Evolutionary conservation across 371 early-diverging fungal genomes (phyloP).

Genomic region (Mucor lusitanicus): DNA sequence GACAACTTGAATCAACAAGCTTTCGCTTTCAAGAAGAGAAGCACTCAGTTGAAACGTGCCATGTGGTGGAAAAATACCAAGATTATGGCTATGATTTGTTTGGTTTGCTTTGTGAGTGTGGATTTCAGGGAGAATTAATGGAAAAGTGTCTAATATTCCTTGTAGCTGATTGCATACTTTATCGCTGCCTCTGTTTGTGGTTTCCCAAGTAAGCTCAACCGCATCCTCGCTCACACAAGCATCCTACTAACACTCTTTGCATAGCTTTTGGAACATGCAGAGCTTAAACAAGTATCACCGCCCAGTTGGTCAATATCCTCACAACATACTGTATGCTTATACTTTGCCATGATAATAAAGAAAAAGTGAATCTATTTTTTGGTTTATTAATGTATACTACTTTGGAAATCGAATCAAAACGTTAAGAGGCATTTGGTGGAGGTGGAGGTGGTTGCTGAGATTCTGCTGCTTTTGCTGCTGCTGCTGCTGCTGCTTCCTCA

Average conservation of each 20-base stretch:
- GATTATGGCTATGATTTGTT: constrained; percentile 70
- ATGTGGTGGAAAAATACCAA: constrained; percentile 96
- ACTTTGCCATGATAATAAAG: not conserved
- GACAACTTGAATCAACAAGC: constrained; percentile 86
- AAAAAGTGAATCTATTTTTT: not conserved
- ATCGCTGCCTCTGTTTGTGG: constrained; percentile 76
- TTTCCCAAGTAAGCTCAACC: constrained; percentile 59
- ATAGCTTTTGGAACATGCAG: constrained; percentile 37
- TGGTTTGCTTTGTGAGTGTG: constrained; percentile 67
- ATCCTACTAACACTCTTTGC: not conserved
- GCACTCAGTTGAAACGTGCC: constrained; percentile 81
- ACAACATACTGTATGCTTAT: not conserved
- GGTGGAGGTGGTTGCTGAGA: constrained; percentile 16
- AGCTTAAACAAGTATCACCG: not conserved
- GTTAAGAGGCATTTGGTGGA: constrained; percentile 9
- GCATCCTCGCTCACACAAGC: not conserved
- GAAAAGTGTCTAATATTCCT: not conserved
- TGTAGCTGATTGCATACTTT: constrained; percentile 66
- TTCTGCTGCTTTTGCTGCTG: constrained; percentile 26
- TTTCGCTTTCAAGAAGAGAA: constrained; percentile 88
- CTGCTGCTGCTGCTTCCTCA: constrained; percentile 25
- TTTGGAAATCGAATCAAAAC: not conserved
- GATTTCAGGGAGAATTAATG: not conserved
- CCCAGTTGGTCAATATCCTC: not conserved
- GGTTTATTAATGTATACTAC: not conserved